phyloP scores from a whole-genome alignment of 331 rosid genomes.

The Telfairia occidentalis region DNA sequence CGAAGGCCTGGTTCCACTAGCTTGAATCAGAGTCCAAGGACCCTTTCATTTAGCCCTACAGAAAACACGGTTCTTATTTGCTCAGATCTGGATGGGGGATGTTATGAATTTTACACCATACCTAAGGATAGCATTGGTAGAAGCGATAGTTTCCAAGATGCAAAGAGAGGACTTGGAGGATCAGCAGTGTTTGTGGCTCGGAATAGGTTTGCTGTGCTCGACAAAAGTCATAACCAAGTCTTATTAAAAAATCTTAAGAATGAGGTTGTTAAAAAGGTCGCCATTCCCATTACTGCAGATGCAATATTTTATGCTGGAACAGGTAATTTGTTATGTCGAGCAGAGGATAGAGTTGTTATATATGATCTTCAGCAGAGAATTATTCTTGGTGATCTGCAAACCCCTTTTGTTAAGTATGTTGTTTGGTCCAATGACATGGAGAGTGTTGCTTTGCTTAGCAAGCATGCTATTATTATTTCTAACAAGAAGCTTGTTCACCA shows the following conservation, averaged over 20 bases:
- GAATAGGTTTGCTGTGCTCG: conserved; percentile 86
- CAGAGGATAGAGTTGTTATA: conserved; percentile 76
- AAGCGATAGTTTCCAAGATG: conserved; percentile 65
- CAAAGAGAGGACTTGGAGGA: conserved; percentile 82
- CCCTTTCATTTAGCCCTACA: conserved; percentile 74
- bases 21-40: conserved; percentile 80
- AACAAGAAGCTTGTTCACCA: conserved; percentile 86
- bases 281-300: conserved; percentile 61
- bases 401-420: conserved; percentile 79
- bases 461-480: conserved; percentile 79
- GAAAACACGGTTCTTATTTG: conserved; percentile 84
- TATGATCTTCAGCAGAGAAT: conserved; percentile 82
- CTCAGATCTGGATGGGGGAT: conserved; percentile 85
- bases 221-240: conserved; percentile 64
- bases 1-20: conserved; percentile 72
- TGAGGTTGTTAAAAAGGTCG: conserved; percentile 64
- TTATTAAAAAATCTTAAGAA: conserved; percentile 59
- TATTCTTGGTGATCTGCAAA: conserved; percentile 73
- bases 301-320: conserved; percentile 93
- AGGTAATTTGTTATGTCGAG: conserved; percentile 74
- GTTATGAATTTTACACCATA: conserved; percentile 72
- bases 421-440: conserved; percentile 92
- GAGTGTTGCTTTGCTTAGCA: conserved; percentile 86
- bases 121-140: conserved; percentile 65
- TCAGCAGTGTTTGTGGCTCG: conserved; percentile 92